Conservation (phyloP, 495 filamentous ascomycete genomes). For the Podospora pseudocomata region DNA sequence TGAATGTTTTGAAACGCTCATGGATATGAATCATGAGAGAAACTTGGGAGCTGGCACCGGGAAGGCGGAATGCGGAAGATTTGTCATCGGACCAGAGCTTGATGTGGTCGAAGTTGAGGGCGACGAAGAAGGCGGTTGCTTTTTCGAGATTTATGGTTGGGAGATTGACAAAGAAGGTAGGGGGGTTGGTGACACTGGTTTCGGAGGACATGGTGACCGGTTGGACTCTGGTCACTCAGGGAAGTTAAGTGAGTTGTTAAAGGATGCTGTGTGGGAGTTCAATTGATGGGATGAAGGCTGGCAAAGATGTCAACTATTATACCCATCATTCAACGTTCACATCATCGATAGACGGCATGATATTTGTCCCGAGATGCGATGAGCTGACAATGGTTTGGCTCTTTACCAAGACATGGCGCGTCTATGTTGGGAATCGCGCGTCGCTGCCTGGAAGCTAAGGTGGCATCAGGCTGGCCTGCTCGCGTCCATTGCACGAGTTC, state of each 20-base stretch:
- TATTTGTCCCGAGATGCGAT: neutral
- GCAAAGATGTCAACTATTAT: neutral
- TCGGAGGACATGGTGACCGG: conserved; percentile 9
- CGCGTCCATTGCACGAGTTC: conserved; percentile 8
- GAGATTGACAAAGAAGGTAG: conserved; percentile 25
- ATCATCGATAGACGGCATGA: neutral
- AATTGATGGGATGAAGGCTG: neutral
- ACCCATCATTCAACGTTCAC: neutral
- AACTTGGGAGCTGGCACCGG: conserved; percentile 17
- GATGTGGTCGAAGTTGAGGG: conserved; percentile 20
- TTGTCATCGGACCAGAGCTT: conserved; percentile 17
- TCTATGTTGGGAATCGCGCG: neutral
- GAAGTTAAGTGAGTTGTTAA: neutral
- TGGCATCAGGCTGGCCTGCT: neutral
- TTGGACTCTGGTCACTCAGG: too few relatives aligned
- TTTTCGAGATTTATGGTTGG: conserved; percentile 14
- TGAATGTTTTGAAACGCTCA: conserved; percentile 19
- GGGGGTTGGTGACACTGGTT: neutral
- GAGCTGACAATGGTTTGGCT: neutral
- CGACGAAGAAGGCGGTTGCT: conserved; percentile 17
- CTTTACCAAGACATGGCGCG: neutral
- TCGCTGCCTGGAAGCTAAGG: conserved; percentile 16
- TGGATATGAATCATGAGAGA: conserved; percentile 25
- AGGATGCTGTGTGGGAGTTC: neutral
- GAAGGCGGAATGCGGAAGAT: conserved; percentile 19